phyloP scores from a whole-genome alignment of 768 basidiomycete genomes.

The Ramaria sp. region DNA sequence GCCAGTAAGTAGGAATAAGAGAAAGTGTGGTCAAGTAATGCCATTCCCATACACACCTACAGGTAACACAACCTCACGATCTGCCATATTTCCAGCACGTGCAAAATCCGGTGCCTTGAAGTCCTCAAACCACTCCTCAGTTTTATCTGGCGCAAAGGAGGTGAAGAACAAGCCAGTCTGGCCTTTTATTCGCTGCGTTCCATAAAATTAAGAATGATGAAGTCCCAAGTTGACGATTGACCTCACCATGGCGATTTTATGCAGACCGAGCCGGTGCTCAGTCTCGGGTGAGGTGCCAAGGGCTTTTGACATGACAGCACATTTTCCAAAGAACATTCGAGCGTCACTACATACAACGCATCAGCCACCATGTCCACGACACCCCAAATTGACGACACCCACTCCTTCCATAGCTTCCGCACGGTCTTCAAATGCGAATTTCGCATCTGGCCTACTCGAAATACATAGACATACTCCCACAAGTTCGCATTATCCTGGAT shows the following conservation, averaged over 20 bases:
- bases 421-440: conserved; percentile 93
- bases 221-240: conserved; percentile 4
- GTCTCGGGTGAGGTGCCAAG: conserved; percentile 80
- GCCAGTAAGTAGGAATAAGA: neutral
- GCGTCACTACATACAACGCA: conserved; percentile 46
- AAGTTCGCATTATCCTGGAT: conserved; percentile 77
- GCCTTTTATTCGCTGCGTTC: conserved; percentile 77
- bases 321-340: conserved; percentile 80
- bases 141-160: conserved; percentile 80
- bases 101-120: conserved; percentile 89
- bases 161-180: conserved; percentile 93
- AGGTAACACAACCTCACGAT: conserved; percentile 64
- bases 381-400: conserved; percentile 18
- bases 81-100: conserved; percentile 73
- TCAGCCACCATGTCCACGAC: neutral
- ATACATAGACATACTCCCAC: conserved; percentile 93
- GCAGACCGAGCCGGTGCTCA: conserved; percentile 71
- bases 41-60: conserved; percentile 20
- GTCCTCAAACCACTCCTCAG: conserved; percentile 87
- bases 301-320: conserved; percentile 91
- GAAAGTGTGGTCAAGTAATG: conserved; percentile 7
- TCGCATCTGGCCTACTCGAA: conserved; percentile 91
- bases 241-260: conserved; percentile 67
- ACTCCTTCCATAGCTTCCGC: conserved; percentile 90
- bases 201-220: neutral